Percentiles rank a stretch among this genome's conserved stretches.
These are phyloP conservation scores for Cyanidioschyzon merolae DNA, from an alignment of 23 red algal genomes.

Conservation along the genomic window DNA sequence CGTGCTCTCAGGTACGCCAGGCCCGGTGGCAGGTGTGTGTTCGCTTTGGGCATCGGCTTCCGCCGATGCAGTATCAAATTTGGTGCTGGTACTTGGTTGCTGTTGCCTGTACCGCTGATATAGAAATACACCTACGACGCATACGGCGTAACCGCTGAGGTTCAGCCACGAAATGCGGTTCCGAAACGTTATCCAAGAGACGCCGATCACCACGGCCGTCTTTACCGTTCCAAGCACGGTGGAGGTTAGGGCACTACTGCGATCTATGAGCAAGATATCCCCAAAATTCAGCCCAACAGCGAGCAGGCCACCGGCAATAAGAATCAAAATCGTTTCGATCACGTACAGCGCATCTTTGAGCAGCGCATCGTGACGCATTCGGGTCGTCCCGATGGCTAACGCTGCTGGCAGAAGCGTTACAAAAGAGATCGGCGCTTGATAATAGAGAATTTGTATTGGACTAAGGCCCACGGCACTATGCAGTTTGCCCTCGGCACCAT, in stretches of 20 bases:
- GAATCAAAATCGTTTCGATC: background rate
- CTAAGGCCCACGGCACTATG: background rate
- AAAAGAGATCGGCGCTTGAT: conserved; percentile 28
- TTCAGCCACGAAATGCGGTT: conserved; percentile 24
- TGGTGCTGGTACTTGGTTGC: too few species aligned
- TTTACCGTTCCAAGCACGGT: conserved; percentile 27
- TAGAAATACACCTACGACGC: conserved; percentile 21
- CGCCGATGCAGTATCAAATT: too few species aligned
- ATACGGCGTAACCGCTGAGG: conserved; percentile 20
- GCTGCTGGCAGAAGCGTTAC: conserved; percentile 7
- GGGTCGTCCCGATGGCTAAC: background rate
- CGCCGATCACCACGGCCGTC: conserved; percentile 26
- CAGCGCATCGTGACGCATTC: background rate
- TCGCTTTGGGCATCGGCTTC: too few species aligned
- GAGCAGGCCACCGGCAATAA: conserved; percentile 6
- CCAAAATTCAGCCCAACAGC: conserved; percentile 25
- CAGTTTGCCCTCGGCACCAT: background rate
- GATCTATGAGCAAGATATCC: conserved; percentile 21
- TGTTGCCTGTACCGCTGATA: conserved; percentile 19
- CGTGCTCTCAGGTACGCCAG: too few species aligned
- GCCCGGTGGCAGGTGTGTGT: too few species aligned
- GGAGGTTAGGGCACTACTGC: conserved; percentile 24
- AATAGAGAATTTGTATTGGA: conserved; percentile 26
- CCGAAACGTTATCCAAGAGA: conserved; percentile 26
- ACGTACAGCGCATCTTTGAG: background rate